These are phyloP conservation scores for Phytophthora fragariae DNA, from an alignment of 352 stramenopile genomes.

Conservation along the genomic window DNA sequence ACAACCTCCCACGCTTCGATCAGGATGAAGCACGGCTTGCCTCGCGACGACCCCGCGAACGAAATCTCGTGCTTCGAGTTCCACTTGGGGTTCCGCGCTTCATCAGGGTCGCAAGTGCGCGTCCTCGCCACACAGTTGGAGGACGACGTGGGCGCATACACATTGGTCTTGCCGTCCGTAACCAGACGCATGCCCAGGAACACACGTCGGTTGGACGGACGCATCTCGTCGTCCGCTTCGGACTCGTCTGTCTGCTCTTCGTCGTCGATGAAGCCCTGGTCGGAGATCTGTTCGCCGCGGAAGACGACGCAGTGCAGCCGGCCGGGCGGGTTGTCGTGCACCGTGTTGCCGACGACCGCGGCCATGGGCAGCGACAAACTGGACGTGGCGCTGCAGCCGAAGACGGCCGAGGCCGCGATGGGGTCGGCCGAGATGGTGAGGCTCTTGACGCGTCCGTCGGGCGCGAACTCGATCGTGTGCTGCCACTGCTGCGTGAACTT, in stretches of 20 bases:
- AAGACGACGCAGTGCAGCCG: constrained; percentile 82
- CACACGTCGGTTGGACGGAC: constrained; percentile 39
- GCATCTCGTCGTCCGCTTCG: constrained; percentile 51
- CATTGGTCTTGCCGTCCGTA: constrained; percentile 88
- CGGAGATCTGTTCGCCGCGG: constrained; percentile 86
- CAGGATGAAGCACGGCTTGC: constrained; percentile 89
- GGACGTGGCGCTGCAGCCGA: constrained; percentile 88
- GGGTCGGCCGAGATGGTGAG: constrained; percentile 87
- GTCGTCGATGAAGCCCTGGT: constrained; percentile 52
- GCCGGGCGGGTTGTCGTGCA: constrained; percentile 82
- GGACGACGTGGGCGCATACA: constrained; percentile 86
- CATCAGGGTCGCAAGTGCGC: constrained; percentile 54
- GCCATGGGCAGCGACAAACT: constrained; percentile 87
- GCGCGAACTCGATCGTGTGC: constrained; percentile 90
- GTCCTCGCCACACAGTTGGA: constrained; percentile 76
- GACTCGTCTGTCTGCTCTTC: constrained; percentile 65
- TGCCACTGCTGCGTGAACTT: constrained; percentile 93
- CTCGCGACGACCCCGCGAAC: constrained; percentile 73
- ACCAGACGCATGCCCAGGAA: constrained; percentile 80
- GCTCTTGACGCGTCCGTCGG: constrained; percentile 87
- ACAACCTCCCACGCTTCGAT: constrained; percentile 88
- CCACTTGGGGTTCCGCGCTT: constrained; percentile 77
- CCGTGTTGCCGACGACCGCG: constrained; percentile 79
- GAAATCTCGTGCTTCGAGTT: constrained; percentile 80
- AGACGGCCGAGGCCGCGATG: constrained; percentile 86